Percentiles rank a stretch among this genome's conserved stretches.
Evolutionary conservation across 768 basidiomycete species (phyloP).

Genomic region (Mycena belliarum): DNA sequence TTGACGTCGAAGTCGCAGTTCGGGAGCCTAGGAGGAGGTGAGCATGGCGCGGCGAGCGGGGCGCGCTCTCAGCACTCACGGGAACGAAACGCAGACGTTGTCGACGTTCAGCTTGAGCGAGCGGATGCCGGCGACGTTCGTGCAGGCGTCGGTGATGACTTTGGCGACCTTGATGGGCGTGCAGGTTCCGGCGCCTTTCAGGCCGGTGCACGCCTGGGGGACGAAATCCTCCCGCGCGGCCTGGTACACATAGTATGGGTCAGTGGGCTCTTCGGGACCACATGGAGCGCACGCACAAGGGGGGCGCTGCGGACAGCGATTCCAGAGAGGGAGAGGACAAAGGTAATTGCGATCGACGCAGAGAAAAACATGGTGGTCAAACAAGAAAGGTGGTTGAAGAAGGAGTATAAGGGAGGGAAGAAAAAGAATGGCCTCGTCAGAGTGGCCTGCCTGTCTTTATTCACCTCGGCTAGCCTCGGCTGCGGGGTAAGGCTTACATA

Average conservation of each 20-base stretch:
- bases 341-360: conserved; percentile 19
- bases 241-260: background rate
- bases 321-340: conserved; percentile 8
- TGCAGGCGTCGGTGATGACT: conserved; percentile 8
- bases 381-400: background rate
- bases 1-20: background rate
- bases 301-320: conserved; percentile 16
- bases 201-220: conserved; percentile 7
- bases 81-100: conserved; percentile 12
- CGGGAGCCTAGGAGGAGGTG: background rate
- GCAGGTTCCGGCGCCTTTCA: conserved; percentile 5
- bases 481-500: too few relatives aligned
- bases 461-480: too few relatives aligned
- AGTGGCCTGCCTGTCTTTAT: too few relatives aligned
- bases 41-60: background rate
- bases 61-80: background rate
- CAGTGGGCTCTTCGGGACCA: background rate
- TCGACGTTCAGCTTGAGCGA: conserved; percentile 6
- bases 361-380: conserved; percentile 20
- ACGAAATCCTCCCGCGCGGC: background rate
- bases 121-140: background rate
- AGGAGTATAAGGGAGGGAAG: background rate
- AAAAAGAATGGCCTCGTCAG: conserved; percentile 6
- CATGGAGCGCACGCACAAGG: background rate
- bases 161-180: conserved; percentile 1